Evolutionary conservation across 2,329 filamentous ascomycete species (phyloP), one percentile per base, ranked within the genome.

Genomic region (Karstenula rhodostoma): DNA sequence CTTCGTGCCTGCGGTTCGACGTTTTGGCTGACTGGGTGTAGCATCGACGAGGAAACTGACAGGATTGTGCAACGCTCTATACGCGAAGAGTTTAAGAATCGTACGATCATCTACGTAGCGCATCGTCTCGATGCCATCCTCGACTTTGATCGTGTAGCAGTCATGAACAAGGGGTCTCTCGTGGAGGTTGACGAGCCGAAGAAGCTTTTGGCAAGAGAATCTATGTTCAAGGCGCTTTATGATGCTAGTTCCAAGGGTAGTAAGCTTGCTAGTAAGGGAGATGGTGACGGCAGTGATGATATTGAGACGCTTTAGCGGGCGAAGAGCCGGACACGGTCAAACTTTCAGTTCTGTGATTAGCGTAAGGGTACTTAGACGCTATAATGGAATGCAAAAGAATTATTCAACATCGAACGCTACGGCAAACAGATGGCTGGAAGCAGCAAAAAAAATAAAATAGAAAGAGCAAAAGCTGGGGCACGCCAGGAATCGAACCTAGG

Each of bases 41-140:
- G 56, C 55, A 80, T 88, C 32, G 86, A 88, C 67, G 75, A 78
- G 17, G 82, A 80, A 57, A 87, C 85, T 3, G 86, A 88, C 63
- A 77, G 80, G 42, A 77, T 80, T 40, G 86, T 88, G 76, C 84
- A 87, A 68, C 76, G 77, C 40, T 77, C 85, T 35, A 82, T 88
- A 52, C 78, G 84, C 51, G 77, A 79, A 44, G 73, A 77, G 32
- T 86, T 89, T 67, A 68, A 68, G 10, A 4, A 44, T 2, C 35
- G 49, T 17, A 69, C 67, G 29, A 42, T 67, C 10, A 51, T 65
- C 23, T 54, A 48, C 3, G 50, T 67, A 19, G 61, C 63, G 13
- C 65, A 67, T 57, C 54, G 58, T 19, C 32, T 64, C 8, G 62
- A 60, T 2, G 58, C 58, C 17, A 60, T 68, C 37, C 13, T 52